Percentiles rank a stretch among this genome's conserved stretches.
These are phyloP conservation scores for Ceratonia siliqua DNA, from an alignment of 306 rosid genomes.

Conservation along the genomic window DNA sequence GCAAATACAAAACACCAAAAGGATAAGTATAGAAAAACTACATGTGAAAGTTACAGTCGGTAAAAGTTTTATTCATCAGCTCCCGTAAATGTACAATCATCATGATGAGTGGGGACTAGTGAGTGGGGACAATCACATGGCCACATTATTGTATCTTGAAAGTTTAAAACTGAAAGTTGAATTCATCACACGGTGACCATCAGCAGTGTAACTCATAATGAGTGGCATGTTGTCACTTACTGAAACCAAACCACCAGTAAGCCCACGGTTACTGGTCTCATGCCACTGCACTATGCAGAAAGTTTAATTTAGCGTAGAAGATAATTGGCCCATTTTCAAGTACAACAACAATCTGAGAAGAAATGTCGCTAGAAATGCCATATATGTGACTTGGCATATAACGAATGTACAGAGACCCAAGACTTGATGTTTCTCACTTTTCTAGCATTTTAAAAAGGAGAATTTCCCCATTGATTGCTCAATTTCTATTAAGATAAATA, in stretches of 20 bases:
- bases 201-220: constrained; percentile 1
- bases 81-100: background rate
- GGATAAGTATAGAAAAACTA: background rate
- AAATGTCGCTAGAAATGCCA: background rate
- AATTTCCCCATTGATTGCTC: background rate
- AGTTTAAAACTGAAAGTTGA: constrained; percentile 27
- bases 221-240: background rate
- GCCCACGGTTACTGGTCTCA: background rate
- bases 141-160: background rate
- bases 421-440: background rate
- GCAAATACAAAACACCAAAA: background rate
- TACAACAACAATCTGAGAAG: background rate
- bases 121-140: constrained; percentile 41
- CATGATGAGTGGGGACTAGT: no score
- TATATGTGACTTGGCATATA: background rate
- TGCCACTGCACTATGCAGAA: background rate
- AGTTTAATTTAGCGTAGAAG: background rate
- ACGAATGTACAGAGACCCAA: background rate
- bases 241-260: background rate
- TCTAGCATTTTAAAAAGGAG: background rate
- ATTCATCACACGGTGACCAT: constrained; percentile 2
- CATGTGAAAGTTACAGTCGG: constrained; percentile 11
- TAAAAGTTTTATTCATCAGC: background rate
- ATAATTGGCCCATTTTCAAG: background rate
- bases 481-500: background rate